phyloP scores from a whole-genome alignment of 2,329 filamentous ascomycete species.

The Thermomyces lanuginosus region DNA sequence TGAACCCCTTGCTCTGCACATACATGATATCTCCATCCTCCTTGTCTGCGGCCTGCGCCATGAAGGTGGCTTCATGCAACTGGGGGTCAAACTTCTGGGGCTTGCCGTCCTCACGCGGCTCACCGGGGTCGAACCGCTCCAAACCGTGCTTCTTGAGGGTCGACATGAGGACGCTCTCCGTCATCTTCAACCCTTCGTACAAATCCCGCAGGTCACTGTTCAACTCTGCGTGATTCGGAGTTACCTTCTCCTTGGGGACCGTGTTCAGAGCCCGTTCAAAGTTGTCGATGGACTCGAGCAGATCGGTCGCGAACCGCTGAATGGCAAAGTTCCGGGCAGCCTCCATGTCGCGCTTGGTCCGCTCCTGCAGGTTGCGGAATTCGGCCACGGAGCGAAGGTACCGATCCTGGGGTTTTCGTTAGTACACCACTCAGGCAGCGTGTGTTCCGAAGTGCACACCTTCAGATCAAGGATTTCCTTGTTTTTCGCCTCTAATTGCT shows the following conservation, averaged over 20 bases:
- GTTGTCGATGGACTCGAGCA: conserved; percentile 92
- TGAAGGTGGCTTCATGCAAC: conserved; percentile 90
- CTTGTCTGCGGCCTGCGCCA: conserved; percentile 72
- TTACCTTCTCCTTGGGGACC: conserved; percentile 60
- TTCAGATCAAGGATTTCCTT: conserved; percentile 68
- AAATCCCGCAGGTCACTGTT: conserved; percentile 63
- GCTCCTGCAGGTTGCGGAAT: conserved; percentile 94
- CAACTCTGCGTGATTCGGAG: conserved; percentile 34
- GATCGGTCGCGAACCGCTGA: conserved; percentile 81
- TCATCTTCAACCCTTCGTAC: conserved; percentile 88
- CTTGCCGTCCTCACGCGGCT: conserved; percentile 29
- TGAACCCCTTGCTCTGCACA: conserved; percentile 91
- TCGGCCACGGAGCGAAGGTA: conserved; percentile 88
- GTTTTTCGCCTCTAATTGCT: conserved; percentile 55
- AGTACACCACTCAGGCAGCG: neutral
- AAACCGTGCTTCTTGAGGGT: conserved; percentile 90
- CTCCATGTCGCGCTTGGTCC: conserved; percentile 79
- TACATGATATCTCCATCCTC: conserved; percentile 81
- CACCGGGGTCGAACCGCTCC: conserved; percentile 64
- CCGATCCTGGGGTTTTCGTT: too few relatives aligned
- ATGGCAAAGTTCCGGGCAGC: conserved; percentile 82
- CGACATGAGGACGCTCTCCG: conserved; percentile 68
- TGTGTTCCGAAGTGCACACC: conserved; percentile 35
- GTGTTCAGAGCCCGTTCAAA: conserved; percentile 77
- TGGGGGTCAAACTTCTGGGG: conserved; percentile 90